Evolutionary conservation across 2,329 filamentous ascomycete genomes (phyloP), one percentile per base, ranked within the genome.

Genomic region (Cladosporium sp.): DNA sequence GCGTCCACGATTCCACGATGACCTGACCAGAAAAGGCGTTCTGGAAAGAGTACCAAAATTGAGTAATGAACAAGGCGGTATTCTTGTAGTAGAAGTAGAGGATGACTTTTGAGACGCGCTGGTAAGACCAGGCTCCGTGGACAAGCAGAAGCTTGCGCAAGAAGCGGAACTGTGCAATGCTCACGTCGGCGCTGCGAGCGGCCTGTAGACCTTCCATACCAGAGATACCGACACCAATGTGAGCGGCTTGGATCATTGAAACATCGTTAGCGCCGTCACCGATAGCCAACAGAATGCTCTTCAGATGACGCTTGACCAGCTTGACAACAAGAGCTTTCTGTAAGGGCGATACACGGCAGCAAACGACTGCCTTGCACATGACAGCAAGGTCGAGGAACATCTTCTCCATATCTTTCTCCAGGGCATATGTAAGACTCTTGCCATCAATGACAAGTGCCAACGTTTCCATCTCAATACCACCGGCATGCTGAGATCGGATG

Each of bases 81-180:
- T 99, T 99, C 82, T 99, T 99, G 82, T 99, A 99, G 75, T 97
- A 99, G 6, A 94, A 97, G 77, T 96, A 99, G 63, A 99, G 76
- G 68, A 99, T 97, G 60, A 96, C 92, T 78, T 96, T 96, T 82
- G 89, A 93, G 72, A 99, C 88, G 60, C 94, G 89, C 73, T 97
- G 93, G 72, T 99, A 99, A 72, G 91, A 96, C 94, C 94, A 99
- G 5, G 92, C 88, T 22, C 94, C 94, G 71, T 99, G 94, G 11
- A 99, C 94, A 25, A 99, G 83, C 28, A 97, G 83, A 57, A 99
- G 80, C 76, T 99, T 99, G 65, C 92, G 89, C 51, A 99, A 84
- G 75, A 88, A 99, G 59, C 93, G 87, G 81, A 99, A 99, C 74
- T 99, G 94, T 0, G 86, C 94, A 71, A 99, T 97, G 8, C 92